Base-by-base conservation (phyloP, 805 yeast genomes). In the Yamadazyma phyllophila region DNA sequence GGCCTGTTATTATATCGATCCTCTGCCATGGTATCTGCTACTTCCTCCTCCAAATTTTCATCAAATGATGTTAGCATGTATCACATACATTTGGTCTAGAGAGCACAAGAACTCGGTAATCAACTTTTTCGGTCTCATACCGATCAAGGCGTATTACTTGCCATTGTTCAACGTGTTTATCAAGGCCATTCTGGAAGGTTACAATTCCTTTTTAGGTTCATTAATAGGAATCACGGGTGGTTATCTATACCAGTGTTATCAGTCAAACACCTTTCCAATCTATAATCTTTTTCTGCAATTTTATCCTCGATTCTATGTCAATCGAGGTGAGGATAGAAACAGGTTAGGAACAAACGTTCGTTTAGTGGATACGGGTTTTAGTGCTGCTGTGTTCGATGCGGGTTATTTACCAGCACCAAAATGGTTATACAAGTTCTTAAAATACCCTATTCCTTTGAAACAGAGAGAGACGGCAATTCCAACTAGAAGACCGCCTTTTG, bases 51-150 rank as follows among this genome's bases (percentile, higher is more conserved):
- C 60, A 12, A 43, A 52, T 2, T 62, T 59, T 45, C 74, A 70
- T 52, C 57, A 56, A 35, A 74, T 77, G 45, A 66, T 81, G 52
- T 57, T 78, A 32, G 73, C 80, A 13, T 79, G 84, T 39, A 67
- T 82, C 38, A 78, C 83, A 3, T 80, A 73, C 56, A 73, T 82
- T 17, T 83, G 88, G 87, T 76, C 84, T 24, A 65, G 85, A 35
- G 69, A 74, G 14, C 77, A 73, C 58, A 74, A 80, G 58, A 73
- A 78, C 58, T 69, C 76, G 26, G 68, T 71, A 24, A 77, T 81
- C 35, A 75, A 76, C 57, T 80, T 81, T 55, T 70, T 80, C 56
- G 73, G 74, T 5, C 50, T 76, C 56, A 56, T 79, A 62, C 76
- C 85, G 49, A 65, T 78, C 56, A 67, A 77, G 62, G 80, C 85